Base-by-base conservation (phyloP, 441 rosid genomes). In the Croton setiger region DNA sequence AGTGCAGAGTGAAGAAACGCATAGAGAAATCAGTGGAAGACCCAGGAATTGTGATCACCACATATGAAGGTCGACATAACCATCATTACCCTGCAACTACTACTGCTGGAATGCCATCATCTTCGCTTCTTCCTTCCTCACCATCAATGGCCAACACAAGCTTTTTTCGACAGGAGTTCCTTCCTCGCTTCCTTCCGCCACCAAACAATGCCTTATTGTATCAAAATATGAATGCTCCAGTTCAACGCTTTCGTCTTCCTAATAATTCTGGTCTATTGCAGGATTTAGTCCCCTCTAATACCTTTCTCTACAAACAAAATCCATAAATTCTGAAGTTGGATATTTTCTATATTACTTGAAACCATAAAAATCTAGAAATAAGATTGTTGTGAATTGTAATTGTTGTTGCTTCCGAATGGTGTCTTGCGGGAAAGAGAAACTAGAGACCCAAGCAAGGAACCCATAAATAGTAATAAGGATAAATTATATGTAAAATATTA, bases 21-120 rank as follows among this genome's bases (percentile, higher is more conserved):
- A 91, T 93, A 13, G 98, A 93, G 72, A 90, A 97, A 76, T 93
- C 98, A 10, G 87, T 72, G 61, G 84, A 90, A 63, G 98, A 93
- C 76, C 93, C 93, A 20, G 69, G 91, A 7, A 78, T 80, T 36
- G 93, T 93, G 48, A 79, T 90, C 74, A 93, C 98, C 20, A 93
- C 98, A 13, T 93, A 93, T 51, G 98, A 93, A 76, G 92, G 98
- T 18, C 89, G 86, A 67, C 98, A 93, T 59, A 87, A 82, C 78
- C 98, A 93, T 21, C 84, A 67, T 13, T 79, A 79, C 52, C 98
- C 98, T 0, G 78, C 88, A 9, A 86, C 82, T 53, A 82, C 81
- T 13, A n/a, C n/a, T n/a, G 76, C 83, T 4, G 82, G 79, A 17
- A 70, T 85, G 79, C 60, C 76, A 7, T 66, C 87, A 7, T 75